A percentile compares a stretch with the other conserved stretches of the same genome.
Conservation (phyloP, 495 filamentous ascomycete genomes). For the Immersiella caudata region DNA sequence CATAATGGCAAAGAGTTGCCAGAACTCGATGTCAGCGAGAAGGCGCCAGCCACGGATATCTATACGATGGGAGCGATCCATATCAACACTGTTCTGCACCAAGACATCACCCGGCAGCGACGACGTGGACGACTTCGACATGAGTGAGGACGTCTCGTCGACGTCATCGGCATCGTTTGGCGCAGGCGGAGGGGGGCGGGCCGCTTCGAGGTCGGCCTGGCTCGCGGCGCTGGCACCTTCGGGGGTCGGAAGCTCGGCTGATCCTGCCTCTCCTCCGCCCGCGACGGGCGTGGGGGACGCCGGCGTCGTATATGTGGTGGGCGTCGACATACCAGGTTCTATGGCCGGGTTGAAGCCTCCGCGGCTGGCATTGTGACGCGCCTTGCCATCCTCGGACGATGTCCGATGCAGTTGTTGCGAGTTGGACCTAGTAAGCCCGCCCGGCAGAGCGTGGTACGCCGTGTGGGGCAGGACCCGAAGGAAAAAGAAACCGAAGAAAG, state of each 20-base stretch:
- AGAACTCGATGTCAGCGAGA: constrained; percentile 79
- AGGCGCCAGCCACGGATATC: constrained; percentile 88
- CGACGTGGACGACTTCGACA: constrained; percentile 60
- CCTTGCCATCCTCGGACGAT: constrained; percentile 59
- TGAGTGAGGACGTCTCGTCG: constrained; percentile 84
- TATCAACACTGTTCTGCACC: constrained; percentile 58
- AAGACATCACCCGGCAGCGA: constrained; percentile 51
- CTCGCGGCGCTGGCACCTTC: constrained; percentile 22
- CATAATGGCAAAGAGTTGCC: constrained; percentile 84
- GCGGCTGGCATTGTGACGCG: constrained; percentile 37
- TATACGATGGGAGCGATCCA: constrained; percentile 65
- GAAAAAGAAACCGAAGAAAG: constrained; percentile 77
- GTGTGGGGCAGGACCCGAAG: constrained; percentile 71
- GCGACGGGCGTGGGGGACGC: constrained; percentile 25
- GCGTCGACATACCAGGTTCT: constrained; percentile 71
- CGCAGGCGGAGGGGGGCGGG: constrained; percentile 33
- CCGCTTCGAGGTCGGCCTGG: constrained; percentile 43
- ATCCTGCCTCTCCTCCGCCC: constrained; percentile 21
- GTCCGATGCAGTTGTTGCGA: constrained; percentile 65
- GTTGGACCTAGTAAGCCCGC: constrained; percentile 47
- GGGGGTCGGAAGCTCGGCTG: constrained; percentile 23
- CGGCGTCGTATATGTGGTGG: constrained; percentile 39
- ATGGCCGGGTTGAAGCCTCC: constrained; percentile 39
- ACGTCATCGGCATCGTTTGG: constrained; percentile 40
- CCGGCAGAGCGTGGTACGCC: constrained; percentile 67